These are phyloP conservation scores for Hordeum marinum DNA, from an alignment of 176 grass and related monocot species.

Conservation along the genomic window DNA sequence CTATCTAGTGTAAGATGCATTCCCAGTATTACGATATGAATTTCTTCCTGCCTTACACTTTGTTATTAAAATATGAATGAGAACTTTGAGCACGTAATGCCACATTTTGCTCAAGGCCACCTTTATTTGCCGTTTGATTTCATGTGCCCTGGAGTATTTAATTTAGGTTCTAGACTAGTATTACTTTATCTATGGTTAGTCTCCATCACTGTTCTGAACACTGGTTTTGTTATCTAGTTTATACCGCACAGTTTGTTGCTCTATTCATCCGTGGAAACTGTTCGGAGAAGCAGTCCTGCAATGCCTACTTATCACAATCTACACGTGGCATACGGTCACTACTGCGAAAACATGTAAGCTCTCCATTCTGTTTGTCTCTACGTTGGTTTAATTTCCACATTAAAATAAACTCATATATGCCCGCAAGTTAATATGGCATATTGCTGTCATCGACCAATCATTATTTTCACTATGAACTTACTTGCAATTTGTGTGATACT, in stretches of 20 bases:
- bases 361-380: neutral
- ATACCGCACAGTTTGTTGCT: constrained; percentile 86
- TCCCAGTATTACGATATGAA: neutral
- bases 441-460: neutral
- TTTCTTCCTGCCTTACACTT: neutral
- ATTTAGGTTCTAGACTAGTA: neutral
- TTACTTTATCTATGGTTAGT: constrained; percentile 7
- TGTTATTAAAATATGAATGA: neutral
- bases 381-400: neutral
- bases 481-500: neutral
- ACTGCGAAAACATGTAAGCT: constrained; percentile 80
- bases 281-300: constrained; percentile 58
- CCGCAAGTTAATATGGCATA: neutral
- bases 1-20: neutral
- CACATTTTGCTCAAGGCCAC: neutral
- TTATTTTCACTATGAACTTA: neutral
- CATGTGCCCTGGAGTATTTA: neutral
- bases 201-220: constrained; percentile 11
- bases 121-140: neutral
- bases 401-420: neutral
- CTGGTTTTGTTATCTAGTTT: constrained; percentile 41
- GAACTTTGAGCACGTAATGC: neutral
- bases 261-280: constrained; percentile 61
- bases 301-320: constrained; percentile 84
- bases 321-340: constrained; percentile 74